These are phyloP conservation scores for Fagopyrum homotropicum DNA, from an alignment of 148 eudicot species.

Conservation along the genomic window DNA sequence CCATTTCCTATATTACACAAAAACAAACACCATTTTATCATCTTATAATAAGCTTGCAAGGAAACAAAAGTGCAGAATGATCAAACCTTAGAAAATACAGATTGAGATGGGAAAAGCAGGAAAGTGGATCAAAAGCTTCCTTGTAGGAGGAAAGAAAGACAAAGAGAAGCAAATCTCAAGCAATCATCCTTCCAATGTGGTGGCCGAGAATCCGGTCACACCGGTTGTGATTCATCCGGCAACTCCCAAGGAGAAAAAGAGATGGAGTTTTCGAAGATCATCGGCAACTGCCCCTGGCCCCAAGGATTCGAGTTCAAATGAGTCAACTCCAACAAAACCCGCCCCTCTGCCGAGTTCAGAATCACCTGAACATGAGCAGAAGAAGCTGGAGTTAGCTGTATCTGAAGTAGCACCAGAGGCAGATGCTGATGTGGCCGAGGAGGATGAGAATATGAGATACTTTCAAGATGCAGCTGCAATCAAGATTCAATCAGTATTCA, in stretches of 20 bases:
- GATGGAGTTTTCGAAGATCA: slow-evolving; percentile 90
- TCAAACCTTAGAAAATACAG: neutral
- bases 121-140: slow-evolving; percentile 64
- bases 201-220: slow-evolving; percentile 24
- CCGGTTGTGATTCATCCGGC: slow-evolving; percentile 36
- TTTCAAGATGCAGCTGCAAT: slow-evolving; percentile 53
- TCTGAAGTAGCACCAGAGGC: slow-evolving; percentile 31
- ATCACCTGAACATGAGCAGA: neutral
- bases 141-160: slow-evolving; percentile 28
- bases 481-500: slow-evolving; percentile 73
- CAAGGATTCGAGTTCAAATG: slow-evolving; percentile 16
- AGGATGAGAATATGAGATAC: slow-evolving; percentile 14
- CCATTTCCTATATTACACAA: neutral
- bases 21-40: neutral
- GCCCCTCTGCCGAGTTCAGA: neutral
- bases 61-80: neutral
- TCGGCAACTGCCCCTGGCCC: slow-evolving; percentile 38
- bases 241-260: slow-evolving; percentile 69
- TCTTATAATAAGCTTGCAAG: neutral
- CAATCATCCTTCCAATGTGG: slow-evolving; percentile 6
- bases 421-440: slow-evolving; percentile 1
- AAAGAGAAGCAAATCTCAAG: slow-evolving; percentile 26
- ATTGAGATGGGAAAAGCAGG: slow-evolving; percentile 70
- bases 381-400: slow-evolving; percentile 16
- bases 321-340: slow-evolving; percentile 14